Base-by-base conservation (phyloP, 495 filamentous ascomycete genomes). In the Trichoderma parareesei region DNA sequence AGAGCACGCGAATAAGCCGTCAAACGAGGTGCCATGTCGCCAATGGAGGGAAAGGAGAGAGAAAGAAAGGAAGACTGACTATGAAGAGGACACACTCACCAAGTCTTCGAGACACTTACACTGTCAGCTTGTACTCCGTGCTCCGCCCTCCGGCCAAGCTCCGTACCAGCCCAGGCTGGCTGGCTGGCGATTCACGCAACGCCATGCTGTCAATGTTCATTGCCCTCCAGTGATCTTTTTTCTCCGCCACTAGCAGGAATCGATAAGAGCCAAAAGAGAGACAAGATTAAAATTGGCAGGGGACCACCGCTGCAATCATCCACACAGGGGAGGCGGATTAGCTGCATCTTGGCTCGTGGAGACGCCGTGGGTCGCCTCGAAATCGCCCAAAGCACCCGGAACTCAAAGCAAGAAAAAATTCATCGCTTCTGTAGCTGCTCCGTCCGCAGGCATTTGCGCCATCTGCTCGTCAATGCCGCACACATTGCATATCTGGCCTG, bases 291-390 rank as follows among this genome's bases (percentile, higher is more conserved):
- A 57, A 37, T 57, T 57, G 33, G 53, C 53, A 57, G 7, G 53
- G 53, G 27, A 37, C 27, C n/a, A 14, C 11, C 27, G 11, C 14
- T 33, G 53, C 53, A 13, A 37, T 57, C 53, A 49, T 18, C 16
- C 46, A 35, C 53, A 57, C 53, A 57, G 53, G 53, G 53, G 49
- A 18, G 48, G 48, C 27, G 40, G 9, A 37, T 57, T 57, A 57
- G 53, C 53, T 57, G 33, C 53, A 57, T 57, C 14, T 57, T 57
- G 53, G 18, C 14, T 37, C 33, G 33, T 57, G 53, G 53, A 57
- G 53, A 27, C 27, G 53, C 53, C 53, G 53, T 57, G 53, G 53
- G 53, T 57, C 53, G 7, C 3, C 33, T 35, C 53, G 20, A 11
- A 33, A 57, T 57, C 53, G 9, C 20, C 37, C 27, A 27, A 27